Base-by-base conservation (phyloP, 257 asterid genomes). In the Verbena officinalis region DNA sequence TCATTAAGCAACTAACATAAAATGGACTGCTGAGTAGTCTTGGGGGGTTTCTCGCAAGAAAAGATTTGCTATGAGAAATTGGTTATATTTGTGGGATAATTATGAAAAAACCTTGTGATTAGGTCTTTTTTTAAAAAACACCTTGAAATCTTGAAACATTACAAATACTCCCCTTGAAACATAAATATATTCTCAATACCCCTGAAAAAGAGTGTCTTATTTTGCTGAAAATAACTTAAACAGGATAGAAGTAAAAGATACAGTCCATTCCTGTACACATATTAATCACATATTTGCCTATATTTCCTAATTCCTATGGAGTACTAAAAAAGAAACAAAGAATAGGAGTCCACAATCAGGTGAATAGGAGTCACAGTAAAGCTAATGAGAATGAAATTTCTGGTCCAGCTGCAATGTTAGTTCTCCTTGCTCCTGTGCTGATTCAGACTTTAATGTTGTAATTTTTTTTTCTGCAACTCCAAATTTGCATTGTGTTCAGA, bases 381-480 rank as follows among this genome's bases (percentile, higher is more conserved):
- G 55, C 39, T 24, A 27, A 55, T 20, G 31, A 36, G 23, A 55
- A 61, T n/a, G 17, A 13, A 67, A 73, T 62, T 55, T 63, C 12
- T 54, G 38, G 51, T 65, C 61, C 73, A 62, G 49, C 73, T 60
- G 72, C 70, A 40, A 55, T 9, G 80, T 66, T 40, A 74, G 75
- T 61, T 77, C 91, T 44, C 14, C 75, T 67, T 78, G 75, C 62
- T 86, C 90, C 34, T 69, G 69, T 22, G 60, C 63, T 40, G 73
- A 55, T 70, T 55, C 82, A 57, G 77, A 73, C 83, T 80, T 86
- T n/a, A 71, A 45, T 24, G 78, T 40, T 19, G 78, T 50, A 27
- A 90, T 13, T 76, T 80, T 87, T 80, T 87, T 88, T 88, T 94
- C 82, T 90, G 97, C 77, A 88, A 65, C 67, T 94, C 96, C 75